A percentile compares a stretch with the other conserved stretches of the same genome.
Evolutionary conservation across 1,139 yeast species (phyloP).

Genomic region (Suhomyces bribrorum): DNA sequence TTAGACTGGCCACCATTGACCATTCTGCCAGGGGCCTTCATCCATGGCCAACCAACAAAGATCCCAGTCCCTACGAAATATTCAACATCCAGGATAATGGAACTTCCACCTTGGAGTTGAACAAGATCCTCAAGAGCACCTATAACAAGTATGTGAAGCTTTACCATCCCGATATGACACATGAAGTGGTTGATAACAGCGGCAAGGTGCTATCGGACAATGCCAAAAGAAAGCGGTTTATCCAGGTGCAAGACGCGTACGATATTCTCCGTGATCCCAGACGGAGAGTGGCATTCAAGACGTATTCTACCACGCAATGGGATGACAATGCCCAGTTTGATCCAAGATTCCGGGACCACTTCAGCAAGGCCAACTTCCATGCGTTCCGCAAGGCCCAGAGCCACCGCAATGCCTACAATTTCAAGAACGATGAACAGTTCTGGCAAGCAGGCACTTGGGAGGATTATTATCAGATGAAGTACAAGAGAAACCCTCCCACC

Average conservation of each 20-base stretch:
- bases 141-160: constrained; percentile 71
- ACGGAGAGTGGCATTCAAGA: constrained; percentile 35
- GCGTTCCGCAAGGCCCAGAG: constrained; percentile 43
- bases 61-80: constrained; percentile 77
- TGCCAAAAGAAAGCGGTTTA: constrained; percentile 62
- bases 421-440: constrained; percentile 46
- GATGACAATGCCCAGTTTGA: constrained; percentile 12
- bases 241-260: constrained; percentile 72
- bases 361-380: constrained; percentile 18
- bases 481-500: constrained; percentile 41
- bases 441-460: constrained; percentile 78
- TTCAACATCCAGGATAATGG: constrained; percentile 45
- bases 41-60: constrained; percentile 59
- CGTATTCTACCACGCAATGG: constrained; percentile 31
- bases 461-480: constrained; percentile 52
- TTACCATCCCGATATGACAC: constrained; percentile 80
- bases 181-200: constrained; percentile 29
- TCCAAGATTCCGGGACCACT: constrained; percentile 12
- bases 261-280: constrained; percentile 62
- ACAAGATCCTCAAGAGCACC: constrained; percentile 48
- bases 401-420: constrained; percentile 34
- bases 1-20: constrained; percentile 21
- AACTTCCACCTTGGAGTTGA: constrained; percentile 35
- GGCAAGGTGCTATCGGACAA: constrained; percentile 33
- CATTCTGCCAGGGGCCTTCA: constrained; percentile 23